Conservation (phyloP, 2,329 filamentous ascomycete genomes). For the Canariomyces notabilis region DNA sequence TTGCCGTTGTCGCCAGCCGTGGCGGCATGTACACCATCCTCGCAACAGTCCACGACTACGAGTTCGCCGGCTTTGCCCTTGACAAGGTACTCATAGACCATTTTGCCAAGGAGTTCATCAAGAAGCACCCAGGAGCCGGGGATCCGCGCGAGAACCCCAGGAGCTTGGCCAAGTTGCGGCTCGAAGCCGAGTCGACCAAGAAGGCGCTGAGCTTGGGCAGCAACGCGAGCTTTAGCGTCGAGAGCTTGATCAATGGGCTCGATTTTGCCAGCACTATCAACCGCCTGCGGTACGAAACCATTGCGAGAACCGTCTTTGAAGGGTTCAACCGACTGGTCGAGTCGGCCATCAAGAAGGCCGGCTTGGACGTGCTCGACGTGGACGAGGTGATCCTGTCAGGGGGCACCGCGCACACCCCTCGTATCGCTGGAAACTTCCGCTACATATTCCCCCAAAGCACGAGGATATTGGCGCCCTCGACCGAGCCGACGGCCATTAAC, state of each 20-base stretch:
- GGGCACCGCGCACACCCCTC: constrained; percentile 87
- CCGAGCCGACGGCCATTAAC: constrained; percentile 74
- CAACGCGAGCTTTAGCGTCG: constrained; percentile 87
- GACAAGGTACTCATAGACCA: constrained; percentile 92
- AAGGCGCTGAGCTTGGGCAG: constrained; percentile 83
- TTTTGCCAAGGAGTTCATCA: constrained; percentile 97
- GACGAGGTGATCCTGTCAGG: constrained; percentile 93
- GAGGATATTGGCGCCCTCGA: constrained; percentile 75
- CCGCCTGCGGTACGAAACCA: constrained; percentile 85
- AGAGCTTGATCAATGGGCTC: constrained; percentile 80
- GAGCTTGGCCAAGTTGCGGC: constrained; percentile 84
- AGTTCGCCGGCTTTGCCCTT: constrained; percentile 78
- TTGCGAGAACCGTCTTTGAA: constrained; percentile 79
- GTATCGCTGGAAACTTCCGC: constrained; percentile 77
- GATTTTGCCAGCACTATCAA: constrained; percentile 93
- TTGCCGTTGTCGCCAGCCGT: constrained; percentile 82
- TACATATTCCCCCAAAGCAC: constrained; percentile 78
- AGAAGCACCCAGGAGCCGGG: constrained; percentile 73
- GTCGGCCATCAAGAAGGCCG: constrained; percentile 84
- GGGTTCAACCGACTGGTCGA: constrained; percentile 84
- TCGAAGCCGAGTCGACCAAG: constrained; percentile 87
- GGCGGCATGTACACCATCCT: constrained; percentile 96
- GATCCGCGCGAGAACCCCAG: constrained; percentile 79
- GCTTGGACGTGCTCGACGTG: constrained; percentile 84
- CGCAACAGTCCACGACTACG: constrained; percentile 91